Base-by-base conservation (phyloP, 2,329 filamentous ascomycete genomes). In the Trichoderma oligosporum region DNA sequence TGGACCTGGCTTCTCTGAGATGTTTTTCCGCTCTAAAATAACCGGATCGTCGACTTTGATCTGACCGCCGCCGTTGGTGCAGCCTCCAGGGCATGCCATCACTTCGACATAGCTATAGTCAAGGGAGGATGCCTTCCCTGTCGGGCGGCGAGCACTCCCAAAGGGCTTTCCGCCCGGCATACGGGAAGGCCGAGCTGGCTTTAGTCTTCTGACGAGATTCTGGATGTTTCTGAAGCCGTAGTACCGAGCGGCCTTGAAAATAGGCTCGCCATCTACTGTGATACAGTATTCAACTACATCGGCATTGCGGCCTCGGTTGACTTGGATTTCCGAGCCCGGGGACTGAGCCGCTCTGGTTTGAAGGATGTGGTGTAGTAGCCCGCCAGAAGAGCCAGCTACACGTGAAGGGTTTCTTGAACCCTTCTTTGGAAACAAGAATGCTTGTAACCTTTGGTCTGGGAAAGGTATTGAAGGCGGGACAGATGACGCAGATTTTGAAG, bases 221-320 rank as follows among this genome's bases (percentile, higher is more conserved):
- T 97, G 94, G 61, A 99, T 99, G 68, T 99, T 99, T 52, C 94
- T 83, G 78, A 99, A 99, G 5, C 94, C 94, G 70, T 99, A 99
- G 73, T 93, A 99, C 51, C 94, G 85, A 4, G 93, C 93, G 18
- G 90, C 88, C 68, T 84, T 89, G 74, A 95, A 85, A 2, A 95
- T 71, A 3, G 79, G 73, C 61, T 84, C 75, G 8, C 81, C 81
- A 2, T 76, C 68, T 49, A 74, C 76, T 12, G 82, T 81, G 20
- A 97, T 80, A 2, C 80, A 78, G 69, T 94, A 97, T 67, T 97
- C 94, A 25, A 92, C 81, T 1, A 97, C 93, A 69, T 99, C 94
- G 25, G 86, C 83, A 68, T 99, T 99, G 38, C 94, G 85, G 35
- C 94, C 94, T 35, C 88, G 84, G 27, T 82, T 80, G 4, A 84